Conservation (phyloP, 805 yeast genomes). For the Sugiyamaella chiloensis region DNA sequence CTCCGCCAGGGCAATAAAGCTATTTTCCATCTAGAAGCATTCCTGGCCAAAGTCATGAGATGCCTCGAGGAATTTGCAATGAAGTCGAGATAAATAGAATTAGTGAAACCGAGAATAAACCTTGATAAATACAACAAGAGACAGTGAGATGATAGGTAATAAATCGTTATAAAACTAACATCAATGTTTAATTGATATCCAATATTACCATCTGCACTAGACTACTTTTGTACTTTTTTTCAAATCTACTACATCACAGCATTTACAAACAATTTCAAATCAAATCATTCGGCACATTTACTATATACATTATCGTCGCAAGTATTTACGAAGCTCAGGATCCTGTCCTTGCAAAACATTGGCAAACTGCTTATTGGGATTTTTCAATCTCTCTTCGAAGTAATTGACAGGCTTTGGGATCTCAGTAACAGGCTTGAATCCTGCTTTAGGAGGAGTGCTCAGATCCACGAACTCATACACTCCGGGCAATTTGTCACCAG, state of each 20-base stretch:
- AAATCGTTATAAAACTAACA: no score
- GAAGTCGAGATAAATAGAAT: no score
- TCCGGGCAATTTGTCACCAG: slow-evolving; percentile 90
- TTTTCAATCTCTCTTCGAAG: slow-evolving; percentile 49
- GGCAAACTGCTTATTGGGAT: slow-evolving; percentile 64
- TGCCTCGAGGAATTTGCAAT: slow-evolving; percentile 44
- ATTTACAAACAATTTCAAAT: no score
- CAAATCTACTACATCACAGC: no score
- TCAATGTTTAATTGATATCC: no score
- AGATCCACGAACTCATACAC: slow-evolving; percentile 76
- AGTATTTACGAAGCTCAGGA: slow-evolving; percentile 54
- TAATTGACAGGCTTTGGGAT: slow-evolving; percentile 49
- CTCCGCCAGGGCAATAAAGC: slow-evolving; percentile 82
- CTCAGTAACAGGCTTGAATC: slow-evolving; percentile 53
- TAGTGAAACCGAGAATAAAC: no score
- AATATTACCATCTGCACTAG: no score
- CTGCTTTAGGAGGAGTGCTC: slow-evolving; percentile 65
- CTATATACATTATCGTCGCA: slow-evolving; percentile 49
- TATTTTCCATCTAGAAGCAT: slow-evolving; percentile 93
- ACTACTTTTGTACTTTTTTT: no score
- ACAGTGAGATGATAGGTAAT: no score
- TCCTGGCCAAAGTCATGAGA: slow-evolving; percentile 84
- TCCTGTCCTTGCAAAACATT: slow-evolving; percentile 51
- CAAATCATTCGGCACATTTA: no score
- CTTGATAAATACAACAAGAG: no score